Percentiles rank a stretch among this genome's conserved stretches.
Conservation (phyloP, 116 monocot genomes). For the Dioscorea cayenensis region DNA sequence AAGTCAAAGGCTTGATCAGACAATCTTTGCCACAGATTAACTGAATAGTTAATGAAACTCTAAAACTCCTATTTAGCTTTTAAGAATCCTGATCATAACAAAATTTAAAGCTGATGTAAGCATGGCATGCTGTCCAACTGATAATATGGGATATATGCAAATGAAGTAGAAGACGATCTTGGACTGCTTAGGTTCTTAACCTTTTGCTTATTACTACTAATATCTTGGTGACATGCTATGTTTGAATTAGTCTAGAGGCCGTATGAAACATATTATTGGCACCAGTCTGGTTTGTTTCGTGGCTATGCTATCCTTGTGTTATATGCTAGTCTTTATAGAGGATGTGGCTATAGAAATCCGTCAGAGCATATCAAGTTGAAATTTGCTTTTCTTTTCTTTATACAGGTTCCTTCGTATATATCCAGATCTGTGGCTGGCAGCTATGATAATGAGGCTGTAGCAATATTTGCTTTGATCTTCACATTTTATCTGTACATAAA, state of each 20-base stretch:
- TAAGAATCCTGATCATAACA: too few relatives aligned
- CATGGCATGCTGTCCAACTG: neutral
- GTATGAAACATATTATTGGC: too few relatives aligned
- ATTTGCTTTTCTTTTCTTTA: neutral
- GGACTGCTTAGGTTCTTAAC: neutral
- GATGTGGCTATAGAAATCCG: neutral
- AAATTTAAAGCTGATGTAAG: neutral
- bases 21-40: too few relatives aligned
- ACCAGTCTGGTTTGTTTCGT: too few relatives aligned
- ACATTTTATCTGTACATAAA: constrained; percentile 98
- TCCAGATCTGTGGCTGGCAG: constrained; percentile 98
- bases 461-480: constrained; percentile 96
- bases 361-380: neutral
- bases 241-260: too few relatives aligned
- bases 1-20: too few relatives aligned
- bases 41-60: too few relatives aligned
- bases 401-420: constrained; percentile 94
- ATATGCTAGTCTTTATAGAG: neutral
- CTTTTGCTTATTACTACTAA: neutral
- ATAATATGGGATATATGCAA: neutral
- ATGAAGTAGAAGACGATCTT: neutral
- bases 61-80: too few relatives aligned
- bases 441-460: constrained; percentile 99
- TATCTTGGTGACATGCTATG: neutral
- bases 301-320: too few relatives aligned